These are phyloP conservation scores for Trichophyton equinum DNA, from an alignment of 2,329 filamentous ascomycete species.

Conservation along the genomic window DNA sequence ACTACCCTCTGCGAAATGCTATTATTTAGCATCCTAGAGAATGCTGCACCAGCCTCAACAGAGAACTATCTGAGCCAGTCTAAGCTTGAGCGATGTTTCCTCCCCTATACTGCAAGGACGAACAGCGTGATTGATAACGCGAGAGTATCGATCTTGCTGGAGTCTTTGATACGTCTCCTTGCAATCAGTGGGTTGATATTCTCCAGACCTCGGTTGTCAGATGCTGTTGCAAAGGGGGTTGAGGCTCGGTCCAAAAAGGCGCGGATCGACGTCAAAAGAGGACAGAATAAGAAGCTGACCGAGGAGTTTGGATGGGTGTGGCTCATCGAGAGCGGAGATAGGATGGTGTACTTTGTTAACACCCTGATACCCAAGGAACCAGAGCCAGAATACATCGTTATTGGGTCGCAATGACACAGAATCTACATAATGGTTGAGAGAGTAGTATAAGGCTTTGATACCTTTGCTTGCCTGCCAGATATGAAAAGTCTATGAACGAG, in stretches of 20 bases:
- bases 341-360: constrained; percentile 26
- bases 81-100: constrained; percentile 48
- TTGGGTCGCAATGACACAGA: neutral
- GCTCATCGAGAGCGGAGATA: constrained; percentile 31
- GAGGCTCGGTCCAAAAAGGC: constrained; percentile 36
- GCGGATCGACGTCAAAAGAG: constrained; percentile 34
- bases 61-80: constrained; percentile 36
- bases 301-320: constrained; percentile 27
- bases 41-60: constrained; percentile 26
- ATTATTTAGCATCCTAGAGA: constrained; percentile 39
- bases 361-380: constrained; percentile 10
- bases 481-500: neutral
- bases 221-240: constrained; percentile 43
- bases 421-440: neutral
- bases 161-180: constrained; percentile 49
- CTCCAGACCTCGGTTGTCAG: constrained; percentile 27
- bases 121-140: constrained; percentile 54
- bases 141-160: constrained; percentile 57
- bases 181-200: constrained; percentile 24
- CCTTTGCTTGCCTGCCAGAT: neutral
- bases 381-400: neutral
- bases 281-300: constrained; percentile 26
- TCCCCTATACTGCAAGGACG: constrained; percentile 53
- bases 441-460: neutral
- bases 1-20: constrained; percentile 43